Evolutionary conservation across 768 basidiomycete species (phyloP).

Genomic region (Dendrothele bispora): DNA sequence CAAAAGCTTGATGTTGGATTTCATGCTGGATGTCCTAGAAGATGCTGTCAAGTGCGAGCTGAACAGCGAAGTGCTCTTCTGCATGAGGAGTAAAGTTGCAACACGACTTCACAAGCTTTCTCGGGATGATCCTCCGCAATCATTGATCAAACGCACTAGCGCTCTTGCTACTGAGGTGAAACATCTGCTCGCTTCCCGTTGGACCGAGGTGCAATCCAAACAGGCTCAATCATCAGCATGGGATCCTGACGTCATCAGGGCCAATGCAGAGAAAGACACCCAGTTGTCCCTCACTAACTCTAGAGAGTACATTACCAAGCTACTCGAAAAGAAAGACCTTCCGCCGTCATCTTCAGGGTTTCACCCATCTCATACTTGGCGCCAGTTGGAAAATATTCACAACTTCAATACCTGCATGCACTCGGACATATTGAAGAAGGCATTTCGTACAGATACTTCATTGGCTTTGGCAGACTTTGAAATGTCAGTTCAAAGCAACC

Average conservation of each 20-base stretch:
- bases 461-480: constrained; percentile 38
- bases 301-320: constrained; percentile 22
- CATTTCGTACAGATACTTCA: constrained; percentile 10
- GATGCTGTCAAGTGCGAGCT: constrained; percentile 18
- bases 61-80: constrained; percentile 35
- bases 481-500: constrained; percentile 21
- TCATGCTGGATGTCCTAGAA: constrained; percentile 26
- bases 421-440: too few species aligned
- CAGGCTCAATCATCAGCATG: constrained; percentile 24
- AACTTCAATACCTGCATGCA: too few species aligned
- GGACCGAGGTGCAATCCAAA: constrained; percentile 26
- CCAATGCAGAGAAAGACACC: constrained; percentile 29
- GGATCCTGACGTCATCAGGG: constrained; percentile 21
- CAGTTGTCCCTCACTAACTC: constrained; percentile 31
- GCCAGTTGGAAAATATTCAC: too few species aligned
- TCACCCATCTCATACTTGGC: too few species aligned
- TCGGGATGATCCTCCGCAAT: too few species aligned
- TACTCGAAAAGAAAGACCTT: constrained; percentile 5
- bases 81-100: constrained; percentile 36
- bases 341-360: constrained; percentile 11
- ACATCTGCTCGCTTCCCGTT: constrained; percentile 29
- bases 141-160: constrained; percentile 18
- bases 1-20: constrained; percentile 49
- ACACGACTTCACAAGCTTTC: constrained; percentile 38
- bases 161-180: constrained; percentile 15